Conservation (phyloP, 164 flowering plant genomes). For the Warburgia ugandensis region DNA sequence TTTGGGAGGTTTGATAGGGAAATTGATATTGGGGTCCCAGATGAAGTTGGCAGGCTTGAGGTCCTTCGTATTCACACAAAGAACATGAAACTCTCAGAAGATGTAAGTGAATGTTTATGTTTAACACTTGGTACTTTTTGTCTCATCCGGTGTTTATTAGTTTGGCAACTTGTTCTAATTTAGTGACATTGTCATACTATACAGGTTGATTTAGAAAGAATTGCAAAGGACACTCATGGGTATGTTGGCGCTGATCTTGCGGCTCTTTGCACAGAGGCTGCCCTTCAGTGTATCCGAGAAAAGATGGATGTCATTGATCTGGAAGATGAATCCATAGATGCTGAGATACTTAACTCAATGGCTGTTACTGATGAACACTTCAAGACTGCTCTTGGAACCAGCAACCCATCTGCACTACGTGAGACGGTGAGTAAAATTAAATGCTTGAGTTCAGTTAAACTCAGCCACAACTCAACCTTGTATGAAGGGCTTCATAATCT, state of each 20-base stretch:
- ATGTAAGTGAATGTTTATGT: conserved; percentile 27
- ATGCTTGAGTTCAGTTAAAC: neutral
- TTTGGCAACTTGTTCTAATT: neutral
- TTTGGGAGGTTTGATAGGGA: conserved; percentile 86
- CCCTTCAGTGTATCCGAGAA: conserved; percentile 84
- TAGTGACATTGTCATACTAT: neutral
- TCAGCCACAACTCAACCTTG: neutral
- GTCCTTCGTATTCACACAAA: conserved; percentile 86
- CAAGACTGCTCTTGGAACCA: conserved; percentile 75
- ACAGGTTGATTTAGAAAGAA: conserved; percentile 75
- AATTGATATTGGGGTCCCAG: conserved; percentile 86
- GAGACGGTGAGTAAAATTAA: conserved; percentile 15
- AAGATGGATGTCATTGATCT: conserved; percentile 86
- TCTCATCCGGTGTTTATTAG: no score
- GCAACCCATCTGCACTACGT: conserved; percentile 85
- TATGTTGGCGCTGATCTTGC: conserved; percentile 88
- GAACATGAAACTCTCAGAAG: conserved; percentile 87
- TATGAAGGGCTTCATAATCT: neutral
- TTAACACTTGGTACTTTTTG: no score
- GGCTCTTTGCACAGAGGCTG: conserved; percentile 81
- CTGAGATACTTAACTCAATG: conserved; percentile 81
- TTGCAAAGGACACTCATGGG: conserved; percentile 73
- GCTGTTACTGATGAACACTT: conserved; percentile 80
- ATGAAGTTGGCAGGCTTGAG: conserved; percentile 85
- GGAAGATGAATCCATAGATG: conserved; percentile 82